These are phyloP conservation scores for Gleditsia sinensis DNA, from an alignment of 306 rosid species.

Conservation along the genomic window DNA sequence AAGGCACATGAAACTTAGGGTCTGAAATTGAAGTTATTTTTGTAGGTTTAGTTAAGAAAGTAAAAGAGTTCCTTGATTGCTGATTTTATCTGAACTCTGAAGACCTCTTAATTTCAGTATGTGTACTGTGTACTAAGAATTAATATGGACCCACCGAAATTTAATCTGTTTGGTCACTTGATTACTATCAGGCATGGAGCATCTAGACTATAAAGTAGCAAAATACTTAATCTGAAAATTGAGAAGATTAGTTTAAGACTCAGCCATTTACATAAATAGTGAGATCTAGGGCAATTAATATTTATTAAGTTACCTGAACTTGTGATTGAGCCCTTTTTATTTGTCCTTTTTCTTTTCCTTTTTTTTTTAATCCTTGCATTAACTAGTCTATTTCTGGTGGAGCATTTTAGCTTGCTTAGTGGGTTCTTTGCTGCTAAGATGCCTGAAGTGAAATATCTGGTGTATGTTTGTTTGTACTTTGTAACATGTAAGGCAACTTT, in stretches of 20 bases:
- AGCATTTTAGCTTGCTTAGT: conserved; percentile 6
- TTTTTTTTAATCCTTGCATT: background rate
- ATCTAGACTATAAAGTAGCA: background rate
- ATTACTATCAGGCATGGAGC: background rate
- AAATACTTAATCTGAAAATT: background rate
- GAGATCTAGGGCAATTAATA: background rate
- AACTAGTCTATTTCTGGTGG: background rate
- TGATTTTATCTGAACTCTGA: background rate
- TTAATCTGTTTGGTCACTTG: background rate
- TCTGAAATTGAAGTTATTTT: background rate
- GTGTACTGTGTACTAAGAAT: background rate
- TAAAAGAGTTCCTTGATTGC: background rate
- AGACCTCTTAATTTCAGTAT: background rate
- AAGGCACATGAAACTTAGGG: background rate
- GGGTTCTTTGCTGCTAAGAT: conserved; percentile 15
- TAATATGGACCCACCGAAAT: background rate
- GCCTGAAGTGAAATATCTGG: background rate
- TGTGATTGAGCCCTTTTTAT: background rate
- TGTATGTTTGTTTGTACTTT: conserved; percentile 7
- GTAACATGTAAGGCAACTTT: background rate
- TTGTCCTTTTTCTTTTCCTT: background rate
- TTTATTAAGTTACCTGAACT: background rate
- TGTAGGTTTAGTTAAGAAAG: background rate
- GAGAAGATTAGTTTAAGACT: background rate
- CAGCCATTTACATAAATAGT: background rate